phyloP scores from a whole-genome alignment of 2,329 filamentous ascomycete species.

The Aspergillaceae sp. region DNA sequence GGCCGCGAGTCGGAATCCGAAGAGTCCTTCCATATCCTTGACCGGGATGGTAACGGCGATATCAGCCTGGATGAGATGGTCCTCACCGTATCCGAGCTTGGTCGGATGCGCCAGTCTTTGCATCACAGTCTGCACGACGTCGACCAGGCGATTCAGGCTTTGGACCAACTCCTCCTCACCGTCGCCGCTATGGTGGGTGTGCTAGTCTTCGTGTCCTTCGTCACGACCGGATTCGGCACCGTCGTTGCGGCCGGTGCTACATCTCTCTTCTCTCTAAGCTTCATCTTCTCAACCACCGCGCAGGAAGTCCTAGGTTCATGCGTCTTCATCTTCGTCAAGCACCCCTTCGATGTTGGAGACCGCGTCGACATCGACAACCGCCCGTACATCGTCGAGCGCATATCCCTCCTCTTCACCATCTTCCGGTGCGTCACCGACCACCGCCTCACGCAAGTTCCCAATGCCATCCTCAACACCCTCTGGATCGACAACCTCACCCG shows the following conservation, averaged over 20 bases:
- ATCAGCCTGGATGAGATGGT: conserved; percentile 95
- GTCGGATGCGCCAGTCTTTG: conserved; percentile 79
- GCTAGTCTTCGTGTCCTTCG: conserved; percentile 83
- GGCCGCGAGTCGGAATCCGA: conserved; percentile 69
- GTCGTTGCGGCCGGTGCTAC: conserved; percentile 86
- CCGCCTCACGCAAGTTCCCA: conserved; percentile 75
- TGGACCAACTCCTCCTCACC: conserved; percentile 76
- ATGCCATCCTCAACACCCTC: conserved; percentile 82
- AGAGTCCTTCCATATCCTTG: conserved; percentile 72
- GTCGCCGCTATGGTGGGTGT: conserved; percentile 73
- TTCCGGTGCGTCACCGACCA: conserved; percentile 77
- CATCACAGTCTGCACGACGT: conserved; percentile 95
- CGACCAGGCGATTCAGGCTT: conserved; percentile 81
- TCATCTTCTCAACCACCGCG: conserved; percentile 84
- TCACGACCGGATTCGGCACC: conserved; percentile 75
- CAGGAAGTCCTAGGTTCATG: conserved; percentile 97
- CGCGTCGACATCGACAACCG: conserved; percentile 68
- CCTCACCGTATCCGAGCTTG: conserved; percentile 72
- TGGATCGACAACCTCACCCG: conserved; percentile 94
- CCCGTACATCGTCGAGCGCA: conserved; percentile 78
- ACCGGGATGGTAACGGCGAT: conserved; percentile 84
- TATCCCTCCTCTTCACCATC: conserved; percentile 85
- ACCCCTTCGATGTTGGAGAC: conserved; percentile 93
- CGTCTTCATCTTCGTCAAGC: conserved; percentile 98
- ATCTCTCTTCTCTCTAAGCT: conserved; percentile 86